Conservation (phyloP, 495 filamentous ascomycete species). For the Penicillium fimorum region DNA sequence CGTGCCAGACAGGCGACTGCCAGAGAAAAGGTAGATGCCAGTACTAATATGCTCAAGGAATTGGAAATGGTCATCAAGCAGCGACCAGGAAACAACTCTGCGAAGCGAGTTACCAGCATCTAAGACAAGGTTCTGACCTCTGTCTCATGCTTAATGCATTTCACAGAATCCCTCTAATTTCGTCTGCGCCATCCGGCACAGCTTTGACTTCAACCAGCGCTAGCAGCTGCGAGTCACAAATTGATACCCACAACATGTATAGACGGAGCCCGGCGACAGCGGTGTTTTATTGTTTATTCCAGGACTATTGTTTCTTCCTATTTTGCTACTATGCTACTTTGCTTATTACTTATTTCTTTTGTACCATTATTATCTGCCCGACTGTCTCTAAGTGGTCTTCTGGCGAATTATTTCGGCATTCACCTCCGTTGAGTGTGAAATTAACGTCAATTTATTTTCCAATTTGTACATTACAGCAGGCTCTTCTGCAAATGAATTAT, state of each 20-base stretch:
- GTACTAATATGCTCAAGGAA: conserved; percentile 85
- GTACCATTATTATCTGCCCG: conserved; percentile 12
- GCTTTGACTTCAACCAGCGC: conserved; percentile 13
- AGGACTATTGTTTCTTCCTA: conserved; percentile 13
- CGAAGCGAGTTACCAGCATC: conserved; percentile 51
- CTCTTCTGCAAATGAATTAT: conserved; percentile 1
- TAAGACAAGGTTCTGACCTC: conserved; percentile 4
- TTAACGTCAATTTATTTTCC: not conserved
- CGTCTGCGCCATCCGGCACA: conserved; percentile 7
- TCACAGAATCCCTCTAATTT: conserved; percentile 5
- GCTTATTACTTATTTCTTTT: conserved; percentile 13
- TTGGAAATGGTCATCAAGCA: conserved; percentile 86
- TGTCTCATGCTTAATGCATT: not conserved
- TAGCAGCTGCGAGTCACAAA: conserved; percentile 21
- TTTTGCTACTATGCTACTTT: conserved; percentile 11
- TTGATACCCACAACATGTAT: conserved; percentile 44
- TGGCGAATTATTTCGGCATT: not conserved
- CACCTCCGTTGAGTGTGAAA: not conserved
- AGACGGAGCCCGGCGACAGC: conserved; percentile 37
- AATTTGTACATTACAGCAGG: conserved; percentile 17
- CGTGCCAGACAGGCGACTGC: conserved; percentile 64
- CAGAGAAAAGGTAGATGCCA: conserved; percentile 72
- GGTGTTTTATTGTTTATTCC: conserved; percentile 33
- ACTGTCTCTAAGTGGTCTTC: conserved; percentile 1
- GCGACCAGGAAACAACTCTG: conserved; percentile 53